phyloP scores from a whole-genome alignment of 345 rosid genomes.

The Streptanthus diversifolius region DNA sequence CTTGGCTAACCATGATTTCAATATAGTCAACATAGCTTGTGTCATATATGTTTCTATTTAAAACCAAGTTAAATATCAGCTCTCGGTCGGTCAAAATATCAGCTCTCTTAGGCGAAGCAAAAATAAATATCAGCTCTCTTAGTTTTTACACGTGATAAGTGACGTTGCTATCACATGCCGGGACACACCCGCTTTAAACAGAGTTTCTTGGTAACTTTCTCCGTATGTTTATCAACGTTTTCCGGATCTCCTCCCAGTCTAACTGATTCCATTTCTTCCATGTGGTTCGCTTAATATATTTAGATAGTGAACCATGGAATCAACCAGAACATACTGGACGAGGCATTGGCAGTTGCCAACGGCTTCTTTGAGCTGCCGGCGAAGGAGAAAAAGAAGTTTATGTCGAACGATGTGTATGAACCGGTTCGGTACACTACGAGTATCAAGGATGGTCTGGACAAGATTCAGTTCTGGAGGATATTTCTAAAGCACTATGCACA shows the following conservation, averaged over 20 bases:
- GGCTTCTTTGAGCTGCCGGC: conserved; percentile 45
- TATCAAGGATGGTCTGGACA: conserved; percentile 51
- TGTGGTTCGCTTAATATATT: not conserved
- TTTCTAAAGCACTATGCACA: conserved; percentile 71
- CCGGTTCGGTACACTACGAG: conserved; percentile 63
- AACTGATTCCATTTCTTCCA: not conserved
- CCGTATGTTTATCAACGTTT: not conserved
- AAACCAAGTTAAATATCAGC: not conserved
- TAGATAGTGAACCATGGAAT: conserved; percentile 67
- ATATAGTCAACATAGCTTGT: not conserved
- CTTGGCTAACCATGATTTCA: not conserved
- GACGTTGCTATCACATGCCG: conserved; percentile 1
- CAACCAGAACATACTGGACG: conserved; percentile 41
- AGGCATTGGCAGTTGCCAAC: conserved; percentile 41
- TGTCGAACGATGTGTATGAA: conserved; percentile 49
- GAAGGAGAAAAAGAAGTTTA: conserved; percentile 46
- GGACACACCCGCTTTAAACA: not conserved
- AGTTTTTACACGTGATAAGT: conserved; percentile 3
- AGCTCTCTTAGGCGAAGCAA: not conserved
- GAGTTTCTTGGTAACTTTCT: not conserved
- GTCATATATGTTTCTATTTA: not conserved
- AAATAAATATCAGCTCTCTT: not conserved
- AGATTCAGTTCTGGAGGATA: conserved; percentile 56
- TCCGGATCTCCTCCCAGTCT: not conserved
- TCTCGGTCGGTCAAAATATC: not conserved